Percentiles rank a stretch among this genome's conserved stretches.
These are phyloP conservation scores for Coemansia sp. DNA, from an alignment of 192 early-diverging fungal species.

Conservation along the genomic window DNA sequence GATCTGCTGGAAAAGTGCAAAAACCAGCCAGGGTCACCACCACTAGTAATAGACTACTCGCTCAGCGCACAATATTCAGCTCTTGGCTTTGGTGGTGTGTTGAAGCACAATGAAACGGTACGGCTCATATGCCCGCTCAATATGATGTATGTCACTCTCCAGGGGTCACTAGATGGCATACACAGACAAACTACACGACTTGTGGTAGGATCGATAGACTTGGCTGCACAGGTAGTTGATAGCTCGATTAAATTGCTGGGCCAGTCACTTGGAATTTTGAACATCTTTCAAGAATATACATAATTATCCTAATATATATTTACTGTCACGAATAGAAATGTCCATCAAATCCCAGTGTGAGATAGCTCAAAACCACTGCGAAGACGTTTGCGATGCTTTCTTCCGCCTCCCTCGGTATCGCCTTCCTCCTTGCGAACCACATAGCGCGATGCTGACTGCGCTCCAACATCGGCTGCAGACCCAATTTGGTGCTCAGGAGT, in stretches of 20 bases:
- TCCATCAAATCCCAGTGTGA: no score
- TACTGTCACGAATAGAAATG: not conserved
- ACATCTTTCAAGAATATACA: slow-evolving; percentile 4
- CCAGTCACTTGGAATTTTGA: not conserved
- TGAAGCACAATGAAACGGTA: not conserved
- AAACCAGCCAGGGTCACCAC: slow-evolving; percentile 4
- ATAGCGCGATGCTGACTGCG: slow-evolving; percentile 39
- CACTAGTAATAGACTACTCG: slow-evolving; percentile 6
- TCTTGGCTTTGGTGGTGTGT: slow-evolving; percentile 1
- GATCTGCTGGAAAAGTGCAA: slow-evolving; percentile 3
- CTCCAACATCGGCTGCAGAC: slow-evolving; percentile 21
- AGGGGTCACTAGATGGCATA: not conserved
- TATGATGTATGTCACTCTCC: slow-evolving; percentile 6
- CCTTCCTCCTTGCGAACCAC: slow-evolving; percentile 41
- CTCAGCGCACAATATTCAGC: not conserved
- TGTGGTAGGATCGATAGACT: not conserved
- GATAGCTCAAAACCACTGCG: slow-evolving; percentile 10
- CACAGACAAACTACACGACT: not conserved
- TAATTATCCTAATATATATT: not conserved
- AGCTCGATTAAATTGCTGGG: not conserved
- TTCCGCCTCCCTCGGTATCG: slow-evolving; percentile 42
- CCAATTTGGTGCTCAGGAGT: slow-evolving; percentile 51
- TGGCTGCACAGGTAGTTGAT: not conserved
- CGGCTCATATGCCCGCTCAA: slow-evolving; percentile 4
- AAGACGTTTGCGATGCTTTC: slow-evolving; percentile 43